phyloP scores from a whole-genome alignment of 805 yeast species.

The Blastobotrys peoriensis region DNA sequence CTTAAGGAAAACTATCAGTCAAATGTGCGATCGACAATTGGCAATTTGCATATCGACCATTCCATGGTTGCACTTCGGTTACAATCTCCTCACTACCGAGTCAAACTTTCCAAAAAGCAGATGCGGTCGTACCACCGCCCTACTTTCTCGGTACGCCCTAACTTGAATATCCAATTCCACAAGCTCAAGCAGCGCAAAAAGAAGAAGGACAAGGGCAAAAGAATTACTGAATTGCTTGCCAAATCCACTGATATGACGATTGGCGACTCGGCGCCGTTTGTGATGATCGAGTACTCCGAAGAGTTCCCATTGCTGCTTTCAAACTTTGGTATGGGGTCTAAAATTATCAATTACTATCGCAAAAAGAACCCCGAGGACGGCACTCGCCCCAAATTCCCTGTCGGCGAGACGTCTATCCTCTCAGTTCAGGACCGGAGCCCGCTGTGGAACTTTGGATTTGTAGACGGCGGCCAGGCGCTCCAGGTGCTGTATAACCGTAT shows the following conservation, averaged over 20 bases:
- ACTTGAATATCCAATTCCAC: conserved; percentile 67
- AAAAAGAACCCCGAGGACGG: conserved; percentile 75
- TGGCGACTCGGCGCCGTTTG: conserved; percentile 74
- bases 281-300: conserved; percentile 84
- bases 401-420: conserved; percentile 92
- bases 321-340: conserved; percentile 94
- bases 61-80: conserved; percentile 79
- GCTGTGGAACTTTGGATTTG: conserved; percentile 97
- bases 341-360: conserved; percentile 86
- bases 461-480: conserved; percentile 87
- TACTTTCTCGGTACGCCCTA: conserved; percentile 67
- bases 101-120: conserved; percentile 58
- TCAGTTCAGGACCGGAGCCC: conserved; percentile 97
- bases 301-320: conserved; percentile 78
- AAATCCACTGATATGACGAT: conserved; percentile 69
- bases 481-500: conserved; percentile 91
- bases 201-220: conserved; percentile 84
- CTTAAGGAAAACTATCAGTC: conserved; percentile 82
- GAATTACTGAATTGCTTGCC: conserved; percentile 65
- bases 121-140: conserved; percentile 78
- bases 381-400: conserved; percentile 75
- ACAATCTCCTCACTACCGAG: conserved; percentile 89
- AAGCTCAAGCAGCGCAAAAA: conserved; percentile 72
- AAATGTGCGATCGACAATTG: conserved; percentile 86
- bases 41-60: conserved; percentile 86